Percentiles rank a stretch among this genome's conserved stretches.
These are phyloP conservation scores for button mushroom (Agaricus bisporus) DNA, from an alignment of 768 basidiomycete species.

Conservation along the genomic window DNA sequence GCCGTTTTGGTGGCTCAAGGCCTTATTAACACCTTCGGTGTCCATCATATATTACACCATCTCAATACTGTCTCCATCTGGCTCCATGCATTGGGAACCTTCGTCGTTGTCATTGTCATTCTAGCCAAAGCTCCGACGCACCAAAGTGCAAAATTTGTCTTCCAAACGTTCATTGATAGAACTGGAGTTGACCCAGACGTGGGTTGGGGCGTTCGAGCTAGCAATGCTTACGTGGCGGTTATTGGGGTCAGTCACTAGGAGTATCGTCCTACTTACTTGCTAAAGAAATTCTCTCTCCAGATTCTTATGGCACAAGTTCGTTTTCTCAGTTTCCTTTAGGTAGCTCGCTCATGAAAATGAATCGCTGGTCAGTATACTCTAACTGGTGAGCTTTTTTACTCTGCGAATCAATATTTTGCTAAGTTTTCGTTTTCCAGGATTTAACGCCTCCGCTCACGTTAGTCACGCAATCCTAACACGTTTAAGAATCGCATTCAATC, in stretches of 20 bases:
- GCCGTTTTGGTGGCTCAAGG: constrained; percentile 65
- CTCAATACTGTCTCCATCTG: constrained; percentile 70
- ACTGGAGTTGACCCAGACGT: constrained; percentile 40
- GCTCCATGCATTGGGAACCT: constrained; percentile 72
- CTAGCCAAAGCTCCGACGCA: constrained; percentile 68
- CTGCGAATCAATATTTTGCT: not conserved
- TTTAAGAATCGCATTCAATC: not conserved
- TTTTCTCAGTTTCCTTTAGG: not conserved
- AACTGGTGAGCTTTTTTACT: constrained; percentile 37
- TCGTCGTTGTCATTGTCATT: constrained; percentile 58
- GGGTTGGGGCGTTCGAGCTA: constrained; percentile 66
- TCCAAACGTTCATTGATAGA: constrained; percentile 62
- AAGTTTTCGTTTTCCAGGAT: constrained; percentile 35
- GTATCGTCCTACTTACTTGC: not conserved
- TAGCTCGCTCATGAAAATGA: not conserved
- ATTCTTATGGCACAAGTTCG: constrained; percentile 63
- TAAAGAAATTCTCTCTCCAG: constrained; percentile 16
- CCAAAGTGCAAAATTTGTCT: constrained; percentile 65
- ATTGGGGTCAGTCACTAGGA: constrained; percentile 40
- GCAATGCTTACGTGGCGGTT: constrained; percentile 62
- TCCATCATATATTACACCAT: constrained; percentile 46
- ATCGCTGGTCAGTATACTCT: constrained; percentile 46
- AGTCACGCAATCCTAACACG: constrained; percentile 14
- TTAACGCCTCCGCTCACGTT: constrained; percentile 70
- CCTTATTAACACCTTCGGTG: constrained; percentile 72